Evolutionary conservation across 2,329 filamentous ascomycete species (phyloP).

Genomic region (Aspergillus piperis): DNA sequence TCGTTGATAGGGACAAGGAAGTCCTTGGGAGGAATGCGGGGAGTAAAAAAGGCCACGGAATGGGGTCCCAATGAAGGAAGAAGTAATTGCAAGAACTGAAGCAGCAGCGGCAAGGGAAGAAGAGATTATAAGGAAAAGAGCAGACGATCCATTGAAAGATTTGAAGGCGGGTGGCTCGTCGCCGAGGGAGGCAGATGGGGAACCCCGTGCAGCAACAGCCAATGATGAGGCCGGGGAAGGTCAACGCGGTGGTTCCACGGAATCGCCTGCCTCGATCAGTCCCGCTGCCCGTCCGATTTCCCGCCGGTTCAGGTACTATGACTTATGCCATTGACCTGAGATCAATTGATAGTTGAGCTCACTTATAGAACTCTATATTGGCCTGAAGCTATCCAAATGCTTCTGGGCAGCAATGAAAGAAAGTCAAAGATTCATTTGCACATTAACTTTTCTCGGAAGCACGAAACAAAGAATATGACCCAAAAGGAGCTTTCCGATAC

Average conservation of each 20-base stretch:
- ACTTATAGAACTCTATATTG: too few species aligned
- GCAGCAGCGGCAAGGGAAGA: not conserved
- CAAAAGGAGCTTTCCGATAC: not conserved
- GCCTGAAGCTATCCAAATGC: too few species aligned
- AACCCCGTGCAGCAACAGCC: not conserved
- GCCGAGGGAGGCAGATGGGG: not conserved
- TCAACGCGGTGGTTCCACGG: not conserved
- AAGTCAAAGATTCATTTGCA: too few species aligned
- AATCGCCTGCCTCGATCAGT: conserved; percentile 5
- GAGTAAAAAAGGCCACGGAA: not conserved
- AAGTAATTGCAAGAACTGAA: not conserved
- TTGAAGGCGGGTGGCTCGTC: not conserved
- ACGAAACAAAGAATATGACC: not conserved
- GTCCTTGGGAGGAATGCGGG: not conserved
- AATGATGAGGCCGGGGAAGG: conserved; percentile 2
- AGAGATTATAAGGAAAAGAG: not conserved
- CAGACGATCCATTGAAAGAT: not conserved
- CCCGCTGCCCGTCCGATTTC: not conserved
- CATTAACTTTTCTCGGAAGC: too few species aligned
- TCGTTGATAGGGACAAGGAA: not conserved
- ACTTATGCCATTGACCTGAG: not conserved
- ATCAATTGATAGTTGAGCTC: not conserved
- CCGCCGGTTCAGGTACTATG: not conserved
- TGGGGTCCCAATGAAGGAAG: not conserved
- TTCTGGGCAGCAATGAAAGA: too few species aligned